Conservation (phyloP, 2,329 filamentous ascomycete genomes). For the Exophiala lecanii-corni region DNA sequence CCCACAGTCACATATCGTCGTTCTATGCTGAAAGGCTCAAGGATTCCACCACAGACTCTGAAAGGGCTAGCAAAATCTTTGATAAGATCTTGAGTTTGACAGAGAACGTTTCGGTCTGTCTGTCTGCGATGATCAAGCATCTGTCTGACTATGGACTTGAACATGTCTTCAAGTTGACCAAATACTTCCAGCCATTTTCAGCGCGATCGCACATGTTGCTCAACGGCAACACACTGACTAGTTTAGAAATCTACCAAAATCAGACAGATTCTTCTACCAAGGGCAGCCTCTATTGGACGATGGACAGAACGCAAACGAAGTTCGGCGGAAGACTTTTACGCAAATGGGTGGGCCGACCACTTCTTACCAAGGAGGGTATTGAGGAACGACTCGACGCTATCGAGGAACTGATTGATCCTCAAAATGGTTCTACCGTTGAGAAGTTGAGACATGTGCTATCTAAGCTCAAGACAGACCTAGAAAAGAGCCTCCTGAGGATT, state of each 20-base stretch:
- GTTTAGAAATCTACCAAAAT: slow-evolving; percentile 92
- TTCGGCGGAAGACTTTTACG: slow-evolving; percentile 83
- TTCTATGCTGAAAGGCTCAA: slow-evolving; percentile 90
- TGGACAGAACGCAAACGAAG: slow-evolving; percentile 85
- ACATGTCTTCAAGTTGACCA: slow-evolving; percentile 92
- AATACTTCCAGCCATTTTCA: slow-evolving; percentile 95
- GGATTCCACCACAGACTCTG: slow-evolving; percentile 47
- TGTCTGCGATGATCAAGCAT: slow-evolving; percentile 95
- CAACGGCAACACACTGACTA: slow-evolving; percentile 90
- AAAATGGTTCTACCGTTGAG: slow-evolving; percentile 64
- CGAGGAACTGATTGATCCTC: slow-evolving; percentile 71
- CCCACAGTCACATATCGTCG: slow-evolving; percentile 81
- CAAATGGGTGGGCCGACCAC: slow-evolving; percentile 90
- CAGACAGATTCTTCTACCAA: slow-evolving; percentile 79
- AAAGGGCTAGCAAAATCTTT: slow-evolving; percentile 62
- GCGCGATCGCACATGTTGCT: slow-evolving; percentile 92
- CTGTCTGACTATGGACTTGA: slow-evolving; percentile 87
- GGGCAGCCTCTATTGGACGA: slow-evolving; percentile 90
- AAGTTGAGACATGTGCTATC: slow-evolving; percentile 67
- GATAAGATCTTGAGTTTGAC: slow-evolving; percentile 83
- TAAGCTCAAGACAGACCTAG: slow-evolving; percentile 73
- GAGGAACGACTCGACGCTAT: slow-evolving; percentile 79
- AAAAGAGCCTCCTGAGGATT: slow-evolving; percentile 88
- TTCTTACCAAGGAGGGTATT: slow-evolving; percentile 70
- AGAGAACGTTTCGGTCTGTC: slow-evolving; percentile 80